phyloP scores from a whole-genome alignment of 768 basidiomycete species.

The Coprinopsis sp. region DNA sequence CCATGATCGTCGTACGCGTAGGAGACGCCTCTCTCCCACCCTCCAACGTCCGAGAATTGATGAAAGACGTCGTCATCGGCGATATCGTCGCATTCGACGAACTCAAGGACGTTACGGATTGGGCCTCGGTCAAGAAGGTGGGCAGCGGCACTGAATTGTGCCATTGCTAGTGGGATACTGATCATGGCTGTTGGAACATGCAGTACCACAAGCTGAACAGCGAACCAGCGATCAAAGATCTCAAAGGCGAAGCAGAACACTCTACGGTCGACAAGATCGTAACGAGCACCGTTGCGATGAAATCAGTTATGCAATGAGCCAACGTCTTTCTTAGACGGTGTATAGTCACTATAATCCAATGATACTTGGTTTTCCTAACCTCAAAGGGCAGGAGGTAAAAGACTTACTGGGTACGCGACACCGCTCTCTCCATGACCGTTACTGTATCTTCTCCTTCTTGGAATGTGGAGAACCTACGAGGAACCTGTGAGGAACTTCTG shows the following conservation, averaged over 20 bases:
- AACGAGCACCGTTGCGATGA: conserved; percentile 77
- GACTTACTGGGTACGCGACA: too few relatives aligned
- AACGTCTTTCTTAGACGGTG: not conserved
- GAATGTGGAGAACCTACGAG: too few relatives aligned
- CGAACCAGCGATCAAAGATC: conserved; percentile 39
- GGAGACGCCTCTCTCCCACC: conserved; percentile 29
- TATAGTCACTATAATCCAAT: not conserved
- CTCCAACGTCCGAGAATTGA: conserved; percentile 37
- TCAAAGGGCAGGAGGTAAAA: too few relatives aligned
- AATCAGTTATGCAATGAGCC: conserved; percentile 48
- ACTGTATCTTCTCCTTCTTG: too few relatives aligned
- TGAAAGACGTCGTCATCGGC: conserved; percentile 59
- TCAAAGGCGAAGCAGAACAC: conserved; percentile 31
- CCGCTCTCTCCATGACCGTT: too few relatives aligned
- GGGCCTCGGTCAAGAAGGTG: conserved; percentile 73
- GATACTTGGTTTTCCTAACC: not conserved
- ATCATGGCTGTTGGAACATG: conserved; percentile 2
- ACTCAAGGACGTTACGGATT: conserved; percentile 56
- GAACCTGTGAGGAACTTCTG: too few relatives aligned
- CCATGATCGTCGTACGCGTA: conserved; percentile 72
- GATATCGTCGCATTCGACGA: conserved; percentile 42
- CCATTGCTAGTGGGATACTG: not conserved
- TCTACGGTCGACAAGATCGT: conserved; percentile 60
- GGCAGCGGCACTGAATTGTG: conserved; percentile 10
- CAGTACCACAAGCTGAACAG: conserved; percentile 69